Percentiles rank a stretch among this genome's conserved stretches.
Evolutionary conservation across 768 basidiomycete species (phyloP).

Genomic region (Leucogyrophana mollusca): DNA sequence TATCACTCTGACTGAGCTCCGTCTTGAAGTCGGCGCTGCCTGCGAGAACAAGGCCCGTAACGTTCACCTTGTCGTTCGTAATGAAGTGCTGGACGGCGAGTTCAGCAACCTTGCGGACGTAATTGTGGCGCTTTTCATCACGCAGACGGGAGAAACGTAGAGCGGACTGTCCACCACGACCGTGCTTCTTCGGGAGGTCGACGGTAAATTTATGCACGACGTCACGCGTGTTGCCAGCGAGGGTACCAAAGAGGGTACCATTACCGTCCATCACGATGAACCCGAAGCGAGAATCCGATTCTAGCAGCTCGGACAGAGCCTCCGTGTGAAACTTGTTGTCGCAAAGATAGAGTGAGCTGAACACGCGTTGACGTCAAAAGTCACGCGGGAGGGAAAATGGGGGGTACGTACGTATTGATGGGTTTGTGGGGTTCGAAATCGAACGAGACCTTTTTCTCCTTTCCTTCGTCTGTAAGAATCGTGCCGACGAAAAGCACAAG

Average conservation of each 20-base stretch:
- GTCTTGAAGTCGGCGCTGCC: slow-evolving; percentile 99
- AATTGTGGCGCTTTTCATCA: slow-evolving; percentile 99
- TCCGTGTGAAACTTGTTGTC: slow-evolving; percentile 99
- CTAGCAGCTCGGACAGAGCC: slow-evolving; percentile 92
- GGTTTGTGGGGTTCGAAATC: slow-evolving; percentile 99
- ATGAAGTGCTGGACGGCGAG: slow-evolving; percentile 97
- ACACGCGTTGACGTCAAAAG: too few relatives aligned
- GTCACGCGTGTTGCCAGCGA: slow-evolving; percentile 96
- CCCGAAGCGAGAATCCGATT: slow-evolving; percentile 96
- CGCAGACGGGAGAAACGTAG: slow-evolving; percentile 99
- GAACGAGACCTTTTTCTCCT: slow-evolving; percentile 99
- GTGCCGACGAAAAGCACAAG: slow-evolving; percentile 98
- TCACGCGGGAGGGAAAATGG: background rate
- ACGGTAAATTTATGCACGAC: slow-evolving; percentile 98
- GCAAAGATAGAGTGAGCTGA: slow-evolving; percentile 93
- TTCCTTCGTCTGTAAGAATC: slow-evolving; percentile 96
- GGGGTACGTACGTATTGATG: slow-evolving; percentile 84
- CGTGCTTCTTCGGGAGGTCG: slow-evolving; percentile 99
- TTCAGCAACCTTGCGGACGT: slow-evolving; percentile 98
- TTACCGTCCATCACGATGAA: slow-evolving; percentile 99
- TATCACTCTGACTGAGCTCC: slow-evolving; percentile 91
- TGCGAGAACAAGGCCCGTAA: slow-evolving; percentile 92
- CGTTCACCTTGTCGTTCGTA: slow-evolving; percentile 97
- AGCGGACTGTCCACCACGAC: slow-evolving; percentile 99
- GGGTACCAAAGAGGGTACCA: slow-evolving; percentile 92